Base-by-base conservation (phyloP, 306 rosid genomes). In the Prosopis cineraria region DNA sequence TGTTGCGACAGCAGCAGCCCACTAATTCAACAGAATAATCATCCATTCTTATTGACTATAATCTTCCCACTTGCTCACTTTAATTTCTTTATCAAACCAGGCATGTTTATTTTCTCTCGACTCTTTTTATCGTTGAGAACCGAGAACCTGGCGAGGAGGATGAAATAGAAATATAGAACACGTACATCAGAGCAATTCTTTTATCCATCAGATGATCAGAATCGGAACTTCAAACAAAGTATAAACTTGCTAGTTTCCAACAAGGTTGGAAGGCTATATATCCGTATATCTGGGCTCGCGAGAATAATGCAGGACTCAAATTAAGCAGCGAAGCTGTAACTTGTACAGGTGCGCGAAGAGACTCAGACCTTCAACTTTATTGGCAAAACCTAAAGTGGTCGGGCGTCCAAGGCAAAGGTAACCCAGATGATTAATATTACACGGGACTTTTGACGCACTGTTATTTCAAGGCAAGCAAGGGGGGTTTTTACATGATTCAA, bases 11-110 rank as follows among this genome's bases (percentile, higher is more conserved):
- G 58, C 73, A 50, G 45, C 77, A 71, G 53, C 72, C 81, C 83
- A 55, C 76, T 70, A 70, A 74, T 78, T 82, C 71, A 44, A 53
- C 68, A 27, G 11, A 71, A 47, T 40, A 75, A 81, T 75, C 47
- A 82, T 76, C 76, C 55, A n/a, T 59, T 79, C 55, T 5, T 68
- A 71, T 71, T 75, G 74, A 75, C 79, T 69, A 78, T 55, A 74
- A 55, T 45, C 75, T 71, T 69, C 74, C 78, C 83, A 79, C 86
- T 83, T 76, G 76, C 82, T 31, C 39, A 44, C 53, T 78, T 82
- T 11, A 25, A 56, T 56, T 84, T 79, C 81, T 76, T 81, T 70
- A 85, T 89, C 90, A 84, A 84, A 81, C 84, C 27, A 30, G 34
- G 13, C 64, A 56, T 24, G 19, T 43, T 2, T 58, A 4, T 4